Evolutionary conservation across 1,284 basidiomycete species (phyloP).

Genomic region (Polyporus tsugae): DNA sequence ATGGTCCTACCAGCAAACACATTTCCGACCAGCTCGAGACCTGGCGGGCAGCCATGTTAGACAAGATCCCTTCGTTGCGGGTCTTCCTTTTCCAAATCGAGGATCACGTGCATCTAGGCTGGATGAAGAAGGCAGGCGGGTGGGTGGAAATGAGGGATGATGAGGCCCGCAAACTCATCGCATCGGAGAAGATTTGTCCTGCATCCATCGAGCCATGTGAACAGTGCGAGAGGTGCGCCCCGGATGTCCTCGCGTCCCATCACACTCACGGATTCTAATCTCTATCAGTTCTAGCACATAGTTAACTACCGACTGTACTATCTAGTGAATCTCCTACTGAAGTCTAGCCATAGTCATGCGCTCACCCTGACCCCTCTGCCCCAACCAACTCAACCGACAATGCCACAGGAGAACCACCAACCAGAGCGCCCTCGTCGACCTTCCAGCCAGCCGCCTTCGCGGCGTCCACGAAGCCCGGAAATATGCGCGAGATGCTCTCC

Average conservation of each 20-base stretch:
- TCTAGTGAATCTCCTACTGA: neutral
- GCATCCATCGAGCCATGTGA: neutral
- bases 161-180: neutral
- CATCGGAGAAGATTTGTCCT: neutral
- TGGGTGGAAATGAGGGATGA: neutral
- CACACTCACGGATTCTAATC: neutral
- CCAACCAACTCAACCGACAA: constrained; percentile 36
- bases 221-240: neutral
- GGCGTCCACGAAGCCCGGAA: constrained; percentile 43
- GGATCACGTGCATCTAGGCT: neutral
- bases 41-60: neutral
- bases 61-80: neutral
- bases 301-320: neutral
- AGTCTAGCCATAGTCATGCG: neutral
- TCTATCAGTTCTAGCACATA: neutral
- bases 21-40: neutral
- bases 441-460: constrained; percentile 48
- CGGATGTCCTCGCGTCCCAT: neutral
- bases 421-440: constrained; percentile 45
- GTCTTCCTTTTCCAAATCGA: neutral
- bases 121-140: neutral
- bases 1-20: neutral
- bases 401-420: constrained; percentile 46
- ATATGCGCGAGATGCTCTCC: constrained; percentile 36
- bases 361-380: constrained; percentile 16